A percentile compares a stretch with the other conserved stretches of the same genome.
These are phyloP conservation scores for Sordaria brevicollis DNA, from an alignment of 495 filamentous ascomycete species.

Conservation along the genomic window DNA sequence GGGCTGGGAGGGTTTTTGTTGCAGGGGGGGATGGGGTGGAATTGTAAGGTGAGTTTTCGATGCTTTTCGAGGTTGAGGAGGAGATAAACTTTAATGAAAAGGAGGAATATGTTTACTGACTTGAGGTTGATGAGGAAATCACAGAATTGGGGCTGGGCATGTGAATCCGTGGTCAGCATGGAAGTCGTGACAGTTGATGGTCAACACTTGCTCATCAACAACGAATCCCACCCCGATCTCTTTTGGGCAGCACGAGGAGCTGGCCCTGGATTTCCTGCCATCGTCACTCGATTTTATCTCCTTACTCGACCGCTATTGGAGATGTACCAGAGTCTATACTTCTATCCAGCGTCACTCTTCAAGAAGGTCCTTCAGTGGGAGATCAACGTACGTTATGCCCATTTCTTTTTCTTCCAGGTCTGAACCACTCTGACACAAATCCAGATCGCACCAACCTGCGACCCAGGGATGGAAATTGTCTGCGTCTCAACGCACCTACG, in stretches of 20 bases:
- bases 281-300: slow-evolving; percentile 40
- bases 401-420: background rate
- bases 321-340: slow-evolving; percentile 34
- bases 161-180: slow-evolving; percentile 35
- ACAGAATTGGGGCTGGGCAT: slow-evolving; percentile 45
- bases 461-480: slow-evolving; percentile 34
- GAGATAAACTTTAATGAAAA: background rate
- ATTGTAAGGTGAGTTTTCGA: slow-evolving; percentile 30
- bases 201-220: slow-evolving; percentile 26
- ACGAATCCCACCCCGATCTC: slow-evolving; percentile 34
- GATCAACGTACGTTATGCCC: slow-evolving; percentile 14
- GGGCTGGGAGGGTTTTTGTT: slow-evolving; percentile 45
- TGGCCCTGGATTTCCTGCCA: slow-evolving; percentile 41
- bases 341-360: slow-evolving; percentile 33
- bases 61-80: too few species aligned
- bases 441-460: slow-evolving; percentile 24
- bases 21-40: slow-evolving; percentile 49
- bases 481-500: slow-evolving; percentile 24
- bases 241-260: slow-evolving; percentile 43
- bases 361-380: slow-evolving; percentile 34
- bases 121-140: background rate
- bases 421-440: background rate
- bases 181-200: slow-evolving; percentile 41
- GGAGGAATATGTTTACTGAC: background rate
- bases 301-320: slow-evolving; percentile 18